A percentile compares a stretch with the other conserved stretches of the same genome.
phyloP scores from a whole-genome alignment of 2,329 filamentous ascomycete species.

The Tolypocladium tropicale region DNA sequence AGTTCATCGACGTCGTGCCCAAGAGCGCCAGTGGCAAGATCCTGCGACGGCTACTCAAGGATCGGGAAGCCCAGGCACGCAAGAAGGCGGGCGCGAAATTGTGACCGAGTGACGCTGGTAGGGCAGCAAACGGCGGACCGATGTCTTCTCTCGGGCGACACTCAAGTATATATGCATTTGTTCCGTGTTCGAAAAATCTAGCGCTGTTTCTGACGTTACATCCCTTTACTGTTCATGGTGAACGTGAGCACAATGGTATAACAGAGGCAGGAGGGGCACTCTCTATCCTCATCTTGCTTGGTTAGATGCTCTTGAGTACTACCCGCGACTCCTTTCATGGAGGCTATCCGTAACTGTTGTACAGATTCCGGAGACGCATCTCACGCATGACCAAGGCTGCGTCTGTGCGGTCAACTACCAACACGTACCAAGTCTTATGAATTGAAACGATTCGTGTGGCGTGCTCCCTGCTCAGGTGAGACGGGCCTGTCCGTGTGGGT shows the following conservation, averaged over 20 bases:
- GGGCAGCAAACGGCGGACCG: no score
- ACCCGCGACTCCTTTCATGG: no score
- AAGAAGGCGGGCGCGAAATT: conserved; percentile 56
- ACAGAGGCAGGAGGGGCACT: background rate
- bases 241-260: background rate
- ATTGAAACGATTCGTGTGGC: no score
- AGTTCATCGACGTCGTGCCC: conserved; percentile 57
- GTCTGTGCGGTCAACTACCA: no score
- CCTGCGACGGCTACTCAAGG: conserved; percentile 55
- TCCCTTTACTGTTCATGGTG: background rate
- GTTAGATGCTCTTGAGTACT: no score
- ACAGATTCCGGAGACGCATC: no score
- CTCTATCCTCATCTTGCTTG: no score
- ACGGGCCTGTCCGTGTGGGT: no score
- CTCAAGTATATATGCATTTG: background rate
- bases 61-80: conserved; percentile 61
- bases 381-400: no score
- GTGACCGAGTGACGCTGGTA: conserved; percentile 23
- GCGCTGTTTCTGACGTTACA: background rate
- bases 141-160: background rate
- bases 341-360: no score
- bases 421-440: no score
- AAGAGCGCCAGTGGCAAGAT: conserved; percentile 72
- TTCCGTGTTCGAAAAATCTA: background rate
- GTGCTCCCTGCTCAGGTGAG: no score